A percentile compares a stretch with the other conserved stretches of the same genome.
Conservation (phyloP, 768 basidiomycete species). For the Chalciporus piperatus region DNA sequence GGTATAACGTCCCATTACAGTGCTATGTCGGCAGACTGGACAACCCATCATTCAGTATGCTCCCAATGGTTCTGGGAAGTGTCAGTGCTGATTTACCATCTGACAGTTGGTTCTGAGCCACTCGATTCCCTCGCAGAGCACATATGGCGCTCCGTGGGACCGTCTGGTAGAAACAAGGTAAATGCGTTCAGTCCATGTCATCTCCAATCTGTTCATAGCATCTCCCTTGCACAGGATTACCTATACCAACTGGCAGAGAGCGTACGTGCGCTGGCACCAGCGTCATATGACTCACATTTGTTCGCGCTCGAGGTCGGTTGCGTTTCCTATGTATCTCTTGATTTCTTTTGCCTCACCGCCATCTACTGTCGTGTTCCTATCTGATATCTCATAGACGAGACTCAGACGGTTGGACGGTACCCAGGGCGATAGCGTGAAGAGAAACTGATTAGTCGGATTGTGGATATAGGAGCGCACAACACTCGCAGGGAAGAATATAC, state of each 20-base stretch:
- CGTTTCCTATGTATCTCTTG: not conserved
- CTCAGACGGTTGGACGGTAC: not conserved
- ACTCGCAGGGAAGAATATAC: too few relatives aligned
- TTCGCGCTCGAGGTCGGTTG: constrained; percentile 67
- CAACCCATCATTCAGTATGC: constrained; percentile 85
- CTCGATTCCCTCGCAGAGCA: constrained; percentile 61
- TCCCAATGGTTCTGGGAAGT: not conserved
- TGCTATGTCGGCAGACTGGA: constrained; percentile 86
- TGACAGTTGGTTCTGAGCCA: constrained; percentile 77
- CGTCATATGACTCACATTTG: constrained; percentile 73
- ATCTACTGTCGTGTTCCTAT: not conserved
- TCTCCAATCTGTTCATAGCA: not conserved
- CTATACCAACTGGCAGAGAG: constrained; percentile 74
- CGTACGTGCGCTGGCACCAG: constrained; percentile 69
- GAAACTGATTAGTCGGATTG: not conserved
- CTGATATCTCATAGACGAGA: not conserved
- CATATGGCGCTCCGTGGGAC: constrained; percentile 77
- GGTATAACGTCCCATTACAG: constrained; percentile 30
- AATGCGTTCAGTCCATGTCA: too few relatives aligned
- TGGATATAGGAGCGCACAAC: not conserved
- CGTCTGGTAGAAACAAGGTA: constrained; percentile 90
- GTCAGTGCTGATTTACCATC: not conserved
- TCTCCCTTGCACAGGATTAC: constrained; percentile 62
- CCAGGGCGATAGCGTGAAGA: not conserved
- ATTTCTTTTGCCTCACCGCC: not conserved